Conservation (phyloP, 306 rosid genomes). For the Astragalus membranaceus region DNA sequence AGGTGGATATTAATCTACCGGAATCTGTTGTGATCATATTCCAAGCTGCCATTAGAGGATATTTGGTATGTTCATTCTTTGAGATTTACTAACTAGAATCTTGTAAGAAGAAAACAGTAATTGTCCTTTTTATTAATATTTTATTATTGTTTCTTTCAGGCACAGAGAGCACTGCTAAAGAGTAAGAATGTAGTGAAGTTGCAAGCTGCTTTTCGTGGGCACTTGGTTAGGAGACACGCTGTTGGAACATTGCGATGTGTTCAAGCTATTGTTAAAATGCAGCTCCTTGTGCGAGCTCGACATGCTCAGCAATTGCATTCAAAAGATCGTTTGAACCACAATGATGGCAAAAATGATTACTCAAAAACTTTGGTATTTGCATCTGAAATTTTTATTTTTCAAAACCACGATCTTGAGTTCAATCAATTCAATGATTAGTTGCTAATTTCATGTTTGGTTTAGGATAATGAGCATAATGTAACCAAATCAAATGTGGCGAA, state of each 20-base stretch:
- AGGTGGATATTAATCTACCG: conserved; percentile 32
- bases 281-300: conserved; percentile 81
- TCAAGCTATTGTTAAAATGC: conserved; percentile 82
- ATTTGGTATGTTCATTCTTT: conserved; percentile 50
- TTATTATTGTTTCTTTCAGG: conserved; percentile 39
- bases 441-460: conserved; percentile 9
- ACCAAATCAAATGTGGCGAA: conserved; percentile 30
- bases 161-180: conserved; percentile 44
- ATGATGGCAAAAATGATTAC: conserved; percentile 13
- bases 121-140: neutral
- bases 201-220: conserved; percentile 96
- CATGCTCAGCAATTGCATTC: conserved; percentile 29
- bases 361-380: conserved; percentile 42
- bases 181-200: conserved; percentile 59
- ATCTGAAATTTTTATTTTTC: conserved; percentile 4
- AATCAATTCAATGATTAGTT: neutral
- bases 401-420: neutral
- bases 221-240: conserved; percentile 86
- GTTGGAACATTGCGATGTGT: conserved; percentile 86
- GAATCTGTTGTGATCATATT: conserved; percentile 46
- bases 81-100: neutral
- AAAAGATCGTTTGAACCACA: conserved; percentile 22
- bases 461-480: conserved; percentile 38
- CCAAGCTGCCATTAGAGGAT: conserved; percentile 75
- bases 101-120: neutral